Conservation (phyloP, 306 rosid genomes). For the Cercis canadensis region DNA sequence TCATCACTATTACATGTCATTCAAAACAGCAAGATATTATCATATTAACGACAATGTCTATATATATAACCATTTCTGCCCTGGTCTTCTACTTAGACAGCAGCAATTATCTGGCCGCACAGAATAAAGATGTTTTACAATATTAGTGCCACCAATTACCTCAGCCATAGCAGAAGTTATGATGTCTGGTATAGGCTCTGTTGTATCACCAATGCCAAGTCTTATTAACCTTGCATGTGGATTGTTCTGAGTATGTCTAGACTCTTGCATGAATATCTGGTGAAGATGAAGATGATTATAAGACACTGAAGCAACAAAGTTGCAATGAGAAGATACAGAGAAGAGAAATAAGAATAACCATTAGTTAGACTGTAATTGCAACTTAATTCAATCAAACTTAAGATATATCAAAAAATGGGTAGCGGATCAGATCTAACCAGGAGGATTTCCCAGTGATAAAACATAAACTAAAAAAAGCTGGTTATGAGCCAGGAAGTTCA, state of each 20-base stretch:
- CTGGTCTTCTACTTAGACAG: neutral
- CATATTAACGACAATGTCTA: no score
- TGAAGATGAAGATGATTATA: neutral
- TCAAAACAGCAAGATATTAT: no score
- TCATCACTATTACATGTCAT: no score
- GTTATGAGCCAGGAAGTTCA: neutral
- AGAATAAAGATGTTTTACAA: neutral
- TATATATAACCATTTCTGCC: no score
- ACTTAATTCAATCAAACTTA: neutral
- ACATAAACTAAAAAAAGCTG: neutral
- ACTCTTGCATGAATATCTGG: constrained; percentile 58
- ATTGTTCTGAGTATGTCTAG: constrained; percentile 41
- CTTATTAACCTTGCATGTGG: constrained; percentile 57
- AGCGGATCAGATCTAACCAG: neutral
- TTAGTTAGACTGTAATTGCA: neutral
- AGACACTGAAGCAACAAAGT: neutral
- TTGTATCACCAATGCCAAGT: constrained; percentile 76
- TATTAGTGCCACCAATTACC: constrained; percentile 52
- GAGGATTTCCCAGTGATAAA: neutral
- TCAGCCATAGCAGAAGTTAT: constrained; percentile 68
- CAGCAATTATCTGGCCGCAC: neutral
- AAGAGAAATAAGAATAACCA: neutral
- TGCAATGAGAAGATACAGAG: neutral
- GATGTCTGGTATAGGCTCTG: constrained; percentile 67
- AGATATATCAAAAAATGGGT: neutral